Conservation (phyloP, 768 basidiomycete species). For the Coprinopsis strossmayeri region DNA sequence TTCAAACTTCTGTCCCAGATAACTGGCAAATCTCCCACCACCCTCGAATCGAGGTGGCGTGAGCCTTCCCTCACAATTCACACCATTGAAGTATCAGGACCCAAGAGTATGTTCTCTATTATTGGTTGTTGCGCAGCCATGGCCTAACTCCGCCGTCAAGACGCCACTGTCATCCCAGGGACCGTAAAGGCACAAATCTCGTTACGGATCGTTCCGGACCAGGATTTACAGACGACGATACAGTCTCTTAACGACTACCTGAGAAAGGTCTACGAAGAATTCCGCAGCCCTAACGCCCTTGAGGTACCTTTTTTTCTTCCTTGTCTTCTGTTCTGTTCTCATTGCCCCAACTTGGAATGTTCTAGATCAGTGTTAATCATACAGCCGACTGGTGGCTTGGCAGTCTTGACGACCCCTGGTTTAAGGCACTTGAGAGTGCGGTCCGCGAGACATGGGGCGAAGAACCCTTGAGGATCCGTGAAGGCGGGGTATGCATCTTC, state of each 20-base stretch:
- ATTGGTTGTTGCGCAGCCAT: background rate
- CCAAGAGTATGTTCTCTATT: slow-evolving; percentile 50
- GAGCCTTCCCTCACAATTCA: slow-evolving; percentile 90
- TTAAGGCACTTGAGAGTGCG: slow-evolving; percentile 76
- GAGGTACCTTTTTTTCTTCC: slow-evolving; percentile 37
- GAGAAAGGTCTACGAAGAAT: slow-evolving; percentile 43
- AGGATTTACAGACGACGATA: slow-evolving; percentile 68
- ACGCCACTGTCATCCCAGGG: slow-evolving; percentile 85
- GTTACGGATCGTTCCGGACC: slow-evolving; percentile 91
- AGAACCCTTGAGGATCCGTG: slow-evolving; percentile 81
- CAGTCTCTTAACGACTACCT: slow-evolving; percentile 56
- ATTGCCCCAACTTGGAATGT: background rate
- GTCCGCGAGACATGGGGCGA: slow-evolving; percentile 85
- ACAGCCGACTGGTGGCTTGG: slow-evolving; percentile 97
- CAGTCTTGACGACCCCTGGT: slow-evolving; percentile 78
- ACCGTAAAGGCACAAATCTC: slow-evolving; percentile 82
- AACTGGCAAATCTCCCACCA: slow-evolving; percentile 59
- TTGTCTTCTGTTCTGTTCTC: background rate
- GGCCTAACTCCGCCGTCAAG: slow-evolving; percentile 25
- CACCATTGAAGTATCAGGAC: slow-evolving; percentile 76
- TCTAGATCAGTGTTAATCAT: slow-evolving; percentile 70
- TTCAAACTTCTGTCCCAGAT: slow-evolving; percentile 66
- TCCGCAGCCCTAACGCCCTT: slow-evolving; percentile 67
- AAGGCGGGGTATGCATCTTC: slow-evolving; percentile 71
- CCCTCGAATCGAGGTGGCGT: slow-evolving; percentile 77